These are phyloP conservation scores for Dendrocalamus sinicus DNA, from an alignment of 176 grass and related monocot species.

Conservation along the genomic window DNA sequence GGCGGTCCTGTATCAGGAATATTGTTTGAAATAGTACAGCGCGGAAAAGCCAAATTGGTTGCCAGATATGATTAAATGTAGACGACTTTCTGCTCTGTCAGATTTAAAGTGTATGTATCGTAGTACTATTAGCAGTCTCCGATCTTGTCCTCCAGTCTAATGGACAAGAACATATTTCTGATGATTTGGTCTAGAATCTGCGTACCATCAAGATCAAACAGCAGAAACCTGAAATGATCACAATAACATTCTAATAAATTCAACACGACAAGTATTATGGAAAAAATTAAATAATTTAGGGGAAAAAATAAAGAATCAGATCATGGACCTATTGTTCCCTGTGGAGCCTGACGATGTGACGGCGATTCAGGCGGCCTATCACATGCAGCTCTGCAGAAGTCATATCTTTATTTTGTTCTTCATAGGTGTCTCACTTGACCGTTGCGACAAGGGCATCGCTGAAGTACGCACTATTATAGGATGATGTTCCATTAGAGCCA, in stretches of 20 bases:
- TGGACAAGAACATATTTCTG: constrained; percentile 6
- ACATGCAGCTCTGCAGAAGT: constrained; percentile 45
- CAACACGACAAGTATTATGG: not conserved
- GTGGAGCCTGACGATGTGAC: constrained; percentile 51
- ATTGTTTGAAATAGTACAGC: constrained; percentile 1
- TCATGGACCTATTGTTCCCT: constrained; percentile 38
- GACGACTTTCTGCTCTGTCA: constrained; percentile 11
- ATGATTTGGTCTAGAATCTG: constrained; percentile 1
- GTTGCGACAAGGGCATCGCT: too few species aligned
- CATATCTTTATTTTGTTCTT: constrained; percentile 41
- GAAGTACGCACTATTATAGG: too few species aligned
- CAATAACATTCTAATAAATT: not conserved
- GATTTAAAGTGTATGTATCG: too few species aligned
- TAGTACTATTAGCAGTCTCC: too few species aligned
- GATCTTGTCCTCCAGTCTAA: constrained; percentile 39
- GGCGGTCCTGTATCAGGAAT: constrained; percentile 44
- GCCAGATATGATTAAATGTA: not conserved
- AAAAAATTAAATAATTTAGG: not conserved
- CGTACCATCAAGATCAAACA: constrained; percentile 53
- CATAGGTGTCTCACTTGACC: too few species aligned
- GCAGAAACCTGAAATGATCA: constrained; percentile 40
- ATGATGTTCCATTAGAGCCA: not conserved
- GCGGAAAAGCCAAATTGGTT: not conserved
- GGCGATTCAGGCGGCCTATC: constrained; percentile 49
- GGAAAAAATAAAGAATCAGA: not conserved